Percentiles rank a stretch among this genome's conserved stretches.
Conservation (phyloP, 2,329 filamentous ascomycete genomes). For the Sclerotiophoma versabilis region DNA sequence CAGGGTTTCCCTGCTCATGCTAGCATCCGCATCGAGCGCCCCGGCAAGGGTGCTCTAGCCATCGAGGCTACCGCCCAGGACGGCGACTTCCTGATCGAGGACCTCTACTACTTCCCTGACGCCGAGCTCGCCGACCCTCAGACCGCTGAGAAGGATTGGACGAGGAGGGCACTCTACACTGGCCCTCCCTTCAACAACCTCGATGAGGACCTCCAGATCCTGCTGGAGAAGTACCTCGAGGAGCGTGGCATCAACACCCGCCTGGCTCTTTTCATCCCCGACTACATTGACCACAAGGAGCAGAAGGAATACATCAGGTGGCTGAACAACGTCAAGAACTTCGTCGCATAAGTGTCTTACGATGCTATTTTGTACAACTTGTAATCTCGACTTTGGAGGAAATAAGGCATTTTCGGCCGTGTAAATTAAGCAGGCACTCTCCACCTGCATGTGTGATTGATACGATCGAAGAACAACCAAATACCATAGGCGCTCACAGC, state of each 20-base stretch:
- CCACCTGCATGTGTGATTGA: slow-evolving; percentile 13
- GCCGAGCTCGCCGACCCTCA: slow-evolving; percentile 77
- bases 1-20: slow-evolving; percentile 78
- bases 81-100: slow-evolving; percentile 85
- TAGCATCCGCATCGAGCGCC: slow-evolving; percentile 88
- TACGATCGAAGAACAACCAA: slow-evolving; percentile 4
- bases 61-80: slow-evolving; percentile 88
- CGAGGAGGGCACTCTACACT: slow-evolving; percentile 79
- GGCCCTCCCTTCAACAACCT: slow-evolving; percentile 93
- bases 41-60: slow-evolving; percentile 81
- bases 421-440: slow-evolving; percentile 35
- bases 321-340: slow-evolving; percentile 85
- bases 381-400: slow-evolving; percentile 20
- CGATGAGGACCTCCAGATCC: slow-evolving; percentile 91
- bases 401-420: slow-evolving; percentile 21
- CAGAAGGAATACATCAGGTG: slow-evolving; percentile 95
- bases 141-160: slow-evolving; percentile 78
- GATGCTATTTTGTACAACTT: slow-evolving; percentile 28
- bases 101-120: slow-evolving; percentile 86
- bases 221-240: slow-evolving; percentile 92
- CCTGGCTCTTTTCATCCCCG: slow-evolving; percentile 88
- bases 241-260: slow-evolving; percentile 89
- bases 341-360: slow-evolving; percentile 66
- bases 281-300: slow-evolving; percentile 98
- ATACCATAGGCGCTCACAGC: slow-evolving; percentile 10